phyloP scores from a whole-genome alignment of 345 rosid species.

The Bretschneidera sinensis region DNA sequence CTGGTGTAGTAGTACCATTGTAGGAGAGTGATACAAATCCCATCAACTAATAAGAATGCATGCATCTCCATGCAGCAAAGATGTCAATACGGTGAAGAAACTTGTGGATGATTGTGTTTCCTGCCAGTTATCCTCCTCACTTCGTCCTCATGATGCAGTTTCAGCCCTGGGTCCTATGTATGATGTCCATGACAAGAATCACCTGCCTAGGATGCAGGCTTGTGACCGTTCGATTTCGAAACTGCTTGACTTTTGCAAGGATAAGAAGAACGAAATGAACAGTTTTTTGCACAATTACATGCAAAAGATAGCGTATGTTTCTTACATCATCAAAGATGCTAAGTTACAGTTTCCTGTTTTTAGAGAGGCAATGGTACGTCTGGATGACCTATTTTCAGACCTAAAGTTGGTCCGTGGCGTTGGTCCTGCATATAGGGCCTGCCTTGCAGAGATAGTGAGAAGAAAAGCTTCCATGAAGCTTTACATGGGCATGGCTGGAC shows the following conservation, averaged over 20 bases:
- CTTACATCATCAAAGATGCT: conserved; percentile 77
- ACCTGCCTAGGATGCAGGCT: conserved; percentile 76
- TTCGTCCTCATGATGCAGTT: conserved; percentile 98
- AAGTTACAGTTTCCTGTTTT: conserved; percentile 93
- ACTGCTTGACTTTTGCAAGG: conserved; percentile 67
- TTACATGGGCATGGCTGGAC: conserved; percentile 99
- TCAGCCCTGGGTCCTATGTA: conserved; percentile 99
- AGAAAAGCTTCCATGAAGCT: conserved; percentile 93
- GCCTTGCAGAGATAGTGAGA: conserved; percentile 92
- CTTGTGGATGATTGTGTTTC: conserved; percentile 93
- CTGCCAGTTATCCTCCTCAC: conserved; percentile 73
- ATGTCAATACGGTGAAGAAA: conserved; percentile 85
- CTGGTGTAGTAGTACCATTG: not conserved
- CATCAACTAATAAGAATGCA: conserved; percentile 19
- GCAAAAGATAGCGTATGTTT: conserved; percentile 67
- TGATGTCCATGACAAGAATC: conserved; percentile 91
- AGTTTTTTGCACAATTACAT: conserved; percentile 70
- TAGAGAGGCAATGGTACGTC: conserved; percentile 82
- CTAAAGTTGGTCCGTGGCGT: conserved; percentile 70
- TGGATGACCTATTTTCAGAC: conserved; percentile 68
- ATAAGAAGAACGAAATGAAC: conserved; percentile 90
- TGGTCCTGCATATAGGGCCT: conserved; percentile 93
- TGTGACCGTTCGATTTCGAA: conserved; percentile 53
- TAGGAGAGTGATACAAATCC: not conserved
- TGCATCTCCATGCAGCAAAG: conserved; percentile 71